These are phyloP conservation scores for Anisodus acutangulus DNA, from an alignment of 257 asterid species.

Conservation along the genomic window DNA sequence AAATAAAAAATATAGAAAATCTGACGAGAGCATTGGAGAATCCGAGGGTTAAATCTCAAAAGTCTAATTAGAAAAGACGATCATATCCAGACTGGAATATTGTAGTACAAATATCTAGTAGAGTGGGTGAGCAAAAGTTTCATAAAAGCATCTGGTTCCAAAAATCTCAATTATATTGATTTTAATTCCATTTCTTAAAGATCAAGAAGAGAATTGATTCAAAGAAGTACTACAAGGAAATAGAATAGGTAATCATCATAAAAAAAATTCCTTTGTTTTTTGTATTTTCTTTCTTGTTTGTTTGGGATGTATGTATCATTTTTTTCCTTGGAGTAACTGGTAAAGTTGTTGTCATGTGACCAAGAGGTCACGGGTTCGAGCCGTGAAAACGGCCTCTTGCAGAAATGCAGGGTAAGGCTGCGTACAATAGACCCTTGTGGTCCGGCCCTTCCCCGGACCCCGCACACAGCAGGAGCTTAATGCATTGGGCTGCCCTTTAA, in stretches of 20 bases:
- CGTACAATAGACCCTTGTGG: too few species aligned
- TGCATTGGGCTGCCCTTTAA: background rate
- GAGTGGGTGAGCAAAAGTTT: background rate
- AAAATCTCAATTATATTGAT: background rate
- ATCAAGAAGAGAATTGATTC: background rate
- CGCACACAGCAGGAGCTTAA: too few species aligned
- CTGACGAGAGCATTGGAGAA: background rate
- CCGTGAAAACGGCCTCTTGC: too few species aligned
- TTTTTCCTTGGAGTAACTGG: background rate
- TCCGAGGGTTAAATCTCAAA: background rate
- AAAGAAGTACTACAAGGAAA: background rate
- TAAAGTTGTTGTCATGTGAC: too few species aligned
- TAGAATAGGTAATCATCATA: background rate
- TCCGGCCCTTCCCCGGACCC: too few species aligned
- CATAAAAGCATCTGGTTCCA: background rate
- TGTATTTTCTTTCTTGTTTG: background rate
- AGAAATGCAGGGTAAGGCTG: too few species aligned
- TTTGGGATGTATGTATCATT: slow-evolving; percentile 19
- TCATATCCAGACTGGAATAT: background rate
- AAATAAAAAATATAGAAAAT: background rate
- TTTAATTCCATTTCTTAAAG: background rate
- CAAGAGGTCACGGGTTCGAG: too few species aligned
- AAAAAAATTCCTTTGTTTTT: background rate
- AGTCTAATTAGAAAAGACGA: background rate
- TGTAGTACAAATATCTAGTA: background rate